phyloP scores from a whole-genome alignment of 2,329 filamentous ascomycete genomes.

The Coniosporium tulheliwenetii region DNA sequence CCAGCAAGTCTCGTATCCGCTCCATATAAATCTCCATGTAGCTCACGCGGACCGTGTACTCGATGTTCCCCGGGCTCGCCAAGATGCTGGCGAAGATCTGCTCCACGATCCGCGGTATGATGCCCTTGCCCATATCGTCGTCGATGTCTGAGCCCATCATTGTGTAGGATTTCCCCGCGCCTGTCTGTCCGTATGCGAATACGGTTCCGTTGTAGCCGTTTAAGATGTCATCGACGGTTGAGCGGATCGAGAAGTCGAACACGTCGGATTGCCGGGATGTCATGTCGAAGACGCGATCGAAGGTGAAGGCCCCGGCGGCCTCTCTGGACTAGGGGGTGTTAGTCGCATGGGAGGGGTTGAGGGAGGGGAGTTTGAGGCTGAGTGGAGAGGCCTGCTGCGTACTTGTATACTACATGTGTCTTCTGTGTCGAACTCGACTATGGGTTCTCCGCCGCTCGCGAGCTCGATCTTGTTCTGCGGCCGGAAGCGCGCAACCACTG shows the following conservation, averaged over 20 bases:
- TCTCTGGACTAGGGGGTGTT: constrained; percentile 52
- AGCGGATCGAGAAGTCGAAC: constrained; percentile 93
- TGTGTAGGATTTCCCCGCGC: constrained; percentile 96
- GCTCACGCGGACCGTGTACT: constrained; percentile 96
- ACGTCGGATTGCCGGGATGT: constrained; percentile 78
- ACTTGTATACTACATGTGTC: constrained; percentile 82
- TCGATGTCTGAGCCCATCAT: constrained; percentile 98
- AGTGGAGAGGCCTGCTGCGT: constrained; percentile 22
- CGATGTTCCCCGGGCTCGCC: constrained; percentile 79
- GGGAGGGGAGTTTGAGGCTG: background rate
- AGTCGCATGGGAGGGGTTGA: background rate
- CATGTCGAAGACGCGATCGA: constrained; percentile 97
- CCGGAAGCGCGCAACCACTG: constrained; percentile 92
- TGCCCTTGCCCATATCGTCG: constrained; percentile 73
- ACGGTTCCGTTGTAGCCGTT: constrained; percentile 99
- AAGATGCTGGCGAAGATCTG: constrained; percentile 96
- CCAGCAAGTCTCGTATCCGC: constrained; percentile 81
- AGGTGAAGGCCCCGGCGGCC: constrained; percentile 76
- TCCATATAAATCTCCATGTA: constrained; percentile 99
- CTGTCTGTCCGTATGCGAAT: constrained; percentile 96
- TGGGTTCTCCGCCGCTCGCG: constrained; percentile 76
- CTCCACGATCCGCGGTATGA: constrained; percentile 92
- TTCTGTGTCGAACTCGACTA: constrained; percentile 75
- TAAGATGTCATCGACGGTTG: constrained; percentile 93
- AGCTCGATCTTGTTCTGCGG: constrained; percentile 94